Evolutionary conservation across 495 filamentous ascomycete species (phyloP), one percentile per base, ranked within the genome.

Genomic region (Aspergillus steynii): DNA sequence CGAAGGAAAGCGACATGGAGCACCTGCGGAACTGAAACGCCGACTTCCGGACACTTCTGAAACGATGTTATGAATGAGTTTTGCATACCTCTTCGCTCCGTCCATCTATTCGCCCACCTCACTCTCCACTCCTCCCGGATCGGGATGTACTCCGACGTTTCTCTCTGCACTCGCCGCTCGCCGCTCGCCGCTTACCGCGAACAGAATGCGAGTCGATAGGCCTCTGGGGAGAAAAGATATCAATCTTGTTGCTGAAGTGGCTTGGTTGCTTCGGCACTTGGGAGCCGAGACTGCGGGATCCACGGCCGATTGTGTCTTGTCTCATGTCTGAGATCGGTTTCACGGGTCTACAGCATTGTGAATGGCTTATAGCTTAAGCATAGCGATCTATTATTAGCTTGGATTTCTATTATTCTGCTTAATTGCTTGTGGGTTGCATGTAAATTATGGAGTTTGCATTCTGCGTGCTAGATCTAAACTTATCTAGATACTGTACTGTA

Each of bases 1-100:
- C 37, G 7, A 89, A 83, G 60, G 93, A 96, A 61, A 92, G 87
- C 58, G 91, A 96, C 71, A 79, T 85, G 20, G 81, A 89, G 62
- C 83, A 90, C 65, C 80, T 93, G 72, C 85, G 83, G 53, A 34
- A 32, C 55, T 57, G 65, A 59, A 64, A 29, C 8, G 45, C 15
- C 34, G 7, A 15, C 5, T 32, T 8, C 34, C 26, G 27, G 15
- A 7, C 50, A 29, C 25, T 52, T 29, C 6, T 56, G 31, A 7
- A 32, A 32, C 54, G 7, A 14, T 20, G n/a, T 26, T n/a, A 31
- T 55, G 53, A 55, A 42, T 4, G 8, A 55, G 28, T 1, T 10
- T 4, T 28, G 0, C 5, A 4, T 27, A 9, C n/a, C 25, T 27
- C 50, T 27, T 25, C 12, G 50, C 50, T 29, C 26, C 29, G 31